Evolutionary conservation across 2,329 filamentous ascomycete genomes (phyloP), one percentile per base, ranked within the genome.

Genomic region (Cladophialophora chaetospira): DNA sequence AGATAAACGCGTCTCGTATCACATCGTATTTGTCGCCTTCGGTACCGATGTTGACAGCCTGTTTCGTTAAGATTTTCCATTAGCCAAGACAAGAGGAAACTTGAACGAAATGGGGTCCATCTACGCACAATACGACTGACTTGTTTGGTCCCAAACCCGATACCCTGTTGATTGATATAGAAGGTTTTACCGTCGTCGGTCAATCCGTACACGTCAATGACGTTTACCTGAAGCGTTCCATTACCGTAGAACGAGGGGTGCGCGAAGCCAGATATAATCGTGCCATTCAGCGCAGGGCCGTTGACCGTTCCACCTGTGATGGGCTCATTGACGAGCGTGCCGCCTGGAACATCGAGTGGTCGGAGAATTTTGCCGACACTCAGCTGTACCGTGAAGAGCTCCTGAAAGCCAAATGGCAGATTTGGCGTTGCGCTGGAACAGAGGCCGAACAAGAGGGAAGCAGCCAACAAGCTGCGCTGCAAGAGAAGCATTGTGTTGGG

Each of bases 241-340:
- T 48, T 48, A n/a, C n/a, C n/a, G 45, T 48, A 48, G 15, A 35
- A 6, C n/a, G 43, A 5, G n/a, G 45, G 45, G 21, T 15, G 13
- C 8, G 45, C 45, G 11, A 48, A 26, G 17, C 45, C 45, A 19
- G 6, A 13, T 13, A n/a, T 25, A 13, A 48, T 48, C 17, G 43
- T 48, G 8, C 28, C 45, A 48, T 48, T 48, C 8, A 48, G 9
- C n/a, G 25, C 28, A n/a, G 26, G 45, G 45, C 45, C 28, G 11
- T 11, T 35, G 28, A 33, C 21, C 9, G 45, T 48, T 25, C 45
- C 45, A 17, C 15, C 10, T 6, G 29, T 13, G 13, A 33, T 33
- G 6, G 29, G 29, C 13, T 33, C 29, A 33, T 33, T 33, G 29
- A 33, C 29, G 8, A 33, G 13, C 6, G 6, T 33, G 6, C 29